Evolutionary conservation across 768 basidiomycete species (phyloP).

Genomic region (Russula olivacea): DNA sequence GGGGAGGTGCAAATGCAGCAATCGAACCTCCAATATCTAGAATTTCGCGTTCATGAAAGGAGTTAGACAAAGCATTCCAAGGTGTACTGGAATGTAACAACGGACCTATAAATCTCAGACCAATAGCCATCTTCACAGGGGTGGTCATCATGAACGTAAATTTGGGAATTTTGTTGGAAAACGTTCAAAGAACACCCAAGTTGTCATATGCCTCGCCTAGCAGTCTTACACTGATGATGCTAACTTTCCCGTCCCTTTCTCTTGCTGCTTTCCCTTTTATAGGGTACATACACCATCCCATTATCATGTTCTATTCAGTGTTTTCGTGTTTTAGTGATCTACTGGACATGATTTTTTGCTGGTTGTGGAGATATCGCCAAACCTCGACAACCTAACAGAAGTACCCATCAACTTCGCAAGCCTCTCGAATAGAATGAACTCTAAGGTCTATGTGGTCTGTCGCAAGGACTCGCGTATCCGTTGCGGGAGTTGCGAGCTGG

Average conservation of each 20-base stretch:
- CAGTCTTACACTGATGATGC: too few relatives aligned
- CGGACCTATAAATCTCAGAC: slow-evolving; percentile 12
- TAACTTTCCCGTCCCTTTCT: too few relatives aligned
- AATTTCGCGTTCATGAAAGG: background rate
- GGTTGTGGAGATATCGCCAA: background rate
- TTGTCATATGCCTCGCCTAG: too few relatives aligned
- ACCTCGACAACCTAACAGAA: background rate
- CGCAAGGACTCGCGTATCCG: background rate
- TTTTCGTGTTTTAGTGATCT: too few relatives aligned
- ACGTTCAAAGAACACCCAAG: background rate
- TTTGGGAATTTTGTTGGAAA: background rate
- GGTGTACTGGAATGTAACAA: too few relatives aligned
- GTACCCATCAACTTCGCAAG: background rate
- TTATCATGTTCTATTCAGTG: too few relatives aligned
- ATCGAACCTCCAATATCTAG: slow-evolving; percentile 21
- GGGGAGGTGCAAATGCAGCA: background rate
- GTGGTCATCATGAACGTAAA: background rate
- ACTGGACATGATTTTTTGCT: too few relatives aligned
- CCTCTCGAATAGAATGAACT: background rate
- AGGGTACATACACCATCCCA: too few relatives aligned
- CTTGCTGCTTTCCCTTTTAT: background rate
- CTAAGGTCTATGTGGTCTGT: too few relatives aligned
- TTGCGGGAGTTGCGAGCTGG: background rate
- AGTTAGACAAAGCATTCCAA: background rate
- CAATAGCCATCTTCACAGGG: background rate